phyloP scores from a whole-genome alignment of 768 basidiomycete genomes.

The Mycena galericulata region DNA sequence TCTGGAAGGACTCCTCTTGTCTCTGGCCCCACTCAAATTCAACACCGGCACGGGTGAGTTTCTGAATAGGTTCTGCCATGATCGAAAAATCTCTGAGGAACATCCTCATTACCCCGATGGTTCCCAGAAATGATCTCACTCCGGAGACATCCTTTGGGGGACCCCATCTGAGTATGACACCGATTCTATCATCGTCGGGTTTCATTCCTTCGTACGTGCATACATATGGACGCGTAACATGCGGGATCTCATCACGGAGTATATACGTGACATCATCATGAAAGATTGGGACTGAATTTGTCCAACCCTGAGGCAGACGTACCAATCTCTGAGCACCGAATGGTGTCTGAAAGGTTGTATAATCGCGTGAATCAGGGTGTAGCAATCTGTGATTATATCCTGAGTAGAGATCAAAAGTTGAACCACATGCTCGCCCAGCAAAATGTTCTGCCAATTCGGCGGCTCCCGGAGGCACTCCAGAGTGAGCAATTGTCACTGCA shows the following conservation, averaged over 20 bases:
- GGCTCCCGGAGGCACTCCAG: conserved; percentile 26
- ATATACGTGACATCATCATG: conserved; percentile 1
- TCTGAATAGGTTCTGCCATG: conserved; percentile 34
- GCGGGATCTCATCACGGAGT: conserved; percentile 10
- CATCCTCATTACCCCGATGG: conserved; percentile 40
- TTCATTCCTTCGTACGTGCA: conserved; percentile 49
- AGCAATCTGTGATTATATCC: conserved; percentile 41
- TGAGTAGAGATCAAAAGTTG: conserved; percentile 35
- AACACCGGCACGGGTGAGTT: background rate
- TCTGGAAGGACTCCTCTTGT: conserved; percentile 30
- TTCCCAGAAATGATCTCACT: conserved; percentile 48
- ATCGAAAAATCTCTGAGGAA: conserved; percentile 47
- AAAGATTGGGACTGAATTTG: conserved; percentile 17
- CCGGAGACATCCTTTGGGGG: conserved; percentile 20
- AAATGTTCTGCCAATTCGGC: conserved; percentile 20
- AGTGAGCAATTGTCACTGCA: conserved; percentile 40
- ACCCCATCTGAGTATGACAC: conserved; percentile 41
- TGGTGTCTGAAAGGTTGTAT: conserved; percentile 48
- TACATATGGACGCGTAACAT: conserved; percentile 21
- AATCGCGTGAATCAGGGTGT: conserved; percentile 30
- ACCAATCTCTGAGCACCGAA: conserved; percentile 36
- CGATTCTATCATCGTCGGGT: conserved; percentile 39
- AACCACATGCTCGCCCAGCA: background rate
- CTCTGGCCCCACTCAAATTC: conserved; percentile 19
- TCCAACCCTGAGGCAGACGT: conserved; percentile 46